Conservation (phyloP, 345 rosid species). For the Moringa oleifera region DNA sequence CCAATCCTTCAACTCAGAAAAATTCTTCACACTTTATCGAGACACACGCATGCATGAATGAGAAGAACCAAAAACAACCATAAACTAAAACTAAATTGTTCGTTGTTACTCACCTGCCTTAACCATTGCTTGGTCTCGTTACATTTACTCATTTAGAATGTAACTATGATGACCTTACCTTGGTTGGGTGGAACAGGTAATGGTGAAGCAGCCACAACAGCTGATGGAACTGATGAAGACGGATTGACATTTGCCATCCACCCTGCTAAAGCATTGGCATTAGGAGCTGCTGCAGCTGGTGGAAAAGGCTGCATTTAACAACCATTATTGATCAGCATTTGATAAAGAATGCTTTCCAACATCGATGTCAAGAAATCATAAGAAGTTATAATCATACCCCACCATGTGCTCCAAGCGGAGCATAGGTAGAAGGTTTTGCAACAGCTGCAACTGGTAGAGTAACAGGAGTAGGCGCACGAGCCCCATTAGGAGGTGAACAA, state of each 20-base stretch:
- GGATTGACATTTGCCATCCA: constrained; percentile 82
- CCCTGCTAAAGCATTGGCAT: constrained; percentile 66
- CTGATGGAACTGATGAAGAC: constrained; percentile 76
- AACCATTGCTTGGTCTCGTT: too few species aligned
- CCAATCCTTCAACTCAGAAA: too few species aligned
- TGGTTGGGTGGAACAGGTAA: constrained; percentile 70
- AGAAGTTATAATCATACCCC: constrained; percentile 32
- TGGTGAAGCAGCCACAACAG: constrained; percentile 72
- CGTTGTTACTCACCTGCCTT: too few species aligned
- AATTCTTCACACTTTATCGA: too few species aligned
- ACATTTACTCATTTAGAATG: too few species aligned
- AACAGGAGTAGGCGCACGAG: constrained; percentile 56
- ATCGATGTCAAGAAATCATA: neutral
- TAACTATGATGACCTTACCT: constrained; percentile 43
- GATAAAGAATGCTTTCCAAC: constrained; percentile 2
- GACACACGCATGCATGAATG: too few species aligned
- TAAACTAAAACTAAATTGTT: too few species aligned
- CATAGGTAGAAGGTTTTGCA: constrained; percentile 47
- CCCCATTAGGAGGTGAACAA: constrained; percentile 63
- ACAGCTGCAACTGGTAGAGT: constrained; percentile 54
- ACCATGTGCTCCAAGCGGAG: constrained; percentile 51
- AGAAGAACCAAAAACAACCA: neutral
- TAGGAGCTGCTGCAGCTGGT: constrained; percentile 45
- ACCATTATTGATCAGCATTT: constrained; percentile 3
- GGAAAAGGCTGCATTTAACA: constrained; percentile 54